Percentiles rank a stretch among this genome's conserved stretches.
Evolutionary conservation across 148 eudicot genomes (phyloP).

Genomic region (Drosera capensis): DNA sequence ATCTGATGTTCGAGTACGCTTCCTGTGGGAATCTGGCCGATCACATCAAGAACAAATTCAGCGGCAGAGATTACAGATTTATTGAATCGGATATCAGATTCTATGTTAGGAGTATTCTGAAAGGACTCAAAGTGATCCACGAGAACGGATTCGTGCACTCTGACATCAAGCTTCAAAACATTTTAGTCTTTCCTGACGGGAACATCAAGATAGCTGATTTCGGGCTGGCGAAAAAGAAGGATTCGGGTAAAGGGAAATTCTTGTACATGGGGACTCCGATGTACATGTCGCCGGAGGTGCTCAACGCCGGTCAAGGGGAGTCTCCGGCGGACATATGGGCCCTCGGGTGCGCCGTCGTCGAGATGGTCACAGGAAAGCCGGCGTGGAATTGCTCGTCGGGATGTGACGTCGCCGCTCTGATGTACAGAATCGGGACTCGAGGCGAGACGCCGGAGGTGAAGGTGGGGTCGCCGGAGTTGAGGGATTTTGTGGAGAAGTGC

Average conservation of each 20-base stretch:
- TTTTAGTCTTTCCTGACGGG: slow-evolving; percentile 1
- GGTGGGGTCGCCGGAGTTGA: slow-evolving; percentile 16
- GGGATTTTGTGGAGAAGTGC: slow-evolving; percentile 27
- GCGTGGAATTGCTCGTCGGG: slow-evolving; percentile 21
- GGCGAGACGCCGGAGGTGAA: slow-evolving; percentile 32
- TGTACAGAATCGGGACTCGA: slow-evolving; percentile 26
- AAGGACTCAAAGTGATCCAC: slow-evolving; percentile 9
- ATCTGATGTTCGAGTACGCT: slow-evolving; percentile 12
- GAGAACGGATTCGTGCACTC: slow-evolving; percentile 9
- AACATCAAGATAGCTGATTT: slow-evolving; percentile 10
- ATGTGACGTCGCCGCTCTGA: slow-evolving; percentile 11
- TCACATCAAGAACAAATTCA: neutral
- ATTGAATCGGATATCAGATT: slow-evolving; percentile 1
- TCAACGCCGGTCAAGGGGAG: slow-evolving; percentile 16
- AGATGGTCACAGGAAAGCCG: slow-evolving; percentile 36
- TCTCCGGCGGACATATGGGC: slow-evolving; percentile 55
- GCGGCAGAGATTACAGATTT: neutral
- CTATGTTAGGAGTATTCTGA: neutral
- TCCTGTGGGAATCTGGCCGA: slow-evolving; percentile 3
- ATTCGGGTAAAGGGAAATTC: neutral
- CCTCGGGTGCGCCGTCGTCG: slow-evolving; percentile 43
- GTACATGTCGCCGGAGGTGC: slow-evolving; percentile 63
- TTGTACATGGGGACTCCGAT: slow-evolving; percentile 49
- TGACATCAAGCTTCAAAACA: slow-evolving; percentile 11
- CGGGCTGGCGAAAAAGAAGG: slow-evolving; percentile 9